Conservation (phyloP, 805 yeast genomes). For the Wickerhamiella azymoides region DNA sequence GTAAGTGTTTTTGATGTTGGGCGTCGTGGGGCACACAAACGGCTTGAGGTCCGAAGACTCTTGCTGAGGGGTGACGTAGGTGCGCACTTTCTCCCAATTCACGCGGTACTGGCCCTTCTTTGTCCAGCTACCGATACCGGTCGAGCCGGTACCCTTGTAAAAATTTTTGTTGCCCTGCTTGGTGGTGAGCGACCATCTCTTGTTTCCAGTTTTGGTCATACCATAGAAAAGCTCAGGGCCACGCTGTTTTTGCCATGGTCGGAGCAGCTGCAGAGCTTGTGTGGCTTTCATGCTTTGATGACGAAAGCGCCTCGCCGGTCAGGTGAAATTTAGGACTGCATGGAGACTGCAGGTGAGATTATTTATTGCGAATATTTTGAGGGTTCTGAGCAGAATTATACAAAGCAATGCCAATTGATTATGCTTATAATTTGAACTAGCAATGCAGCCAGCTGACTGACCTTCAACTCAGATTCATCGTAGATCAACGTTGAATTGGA, state of each 20-base stretch:
- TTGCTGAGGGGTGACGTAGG: constrained; percentile 67
- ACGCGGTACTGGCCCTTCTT: constrained; percentile 60
- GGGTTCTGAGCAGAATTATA: too few relatives aligned
- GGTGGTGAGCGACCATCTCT: constrained; percentile 66
- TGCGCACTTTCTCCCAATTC: constrained; percentile 75
- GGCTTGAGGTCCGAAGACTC: constrained; percentile 41
- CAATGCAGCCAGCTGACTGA: neutral
- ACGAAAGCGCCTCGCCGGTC: too few relatives aligned
- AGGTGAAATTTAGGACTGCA: neutral
- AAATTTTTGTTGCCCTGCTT: constrained; percentile 88
- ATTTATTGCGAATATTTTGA: neutral
- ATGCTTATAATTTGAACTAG: neutral
- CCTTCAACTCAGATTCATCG: neutral
- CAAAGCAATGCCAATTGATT: too few relatives aligned
- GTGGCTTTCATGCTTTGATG: constrained; percentile 24
- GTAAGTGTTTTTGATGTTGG: constrained; percentile 53
- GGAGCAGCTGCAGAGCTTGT: constrained; percentile 35
- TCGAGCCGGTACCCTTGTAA: constrained; percentile 93
- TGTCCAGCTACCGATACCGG: constrained; percentile 79
- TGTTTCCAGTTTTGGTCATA: constrained; percentile 59
- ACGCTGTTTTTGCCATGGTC: constrained; percentile 81
- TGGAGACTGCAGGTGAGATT: too few relatives aligned
- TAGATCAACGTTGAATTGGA: neutral
- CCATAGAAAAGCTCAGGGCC: constrained; percentile 84
- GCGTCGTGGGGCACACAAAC: constrained; percentile 59